Evolutionary conservation across 495 filamentous ascomycete species (phyloP), one percentile per base, ranked within the genome.

Genomic region (Cercophora newfieldiana): DNA sequence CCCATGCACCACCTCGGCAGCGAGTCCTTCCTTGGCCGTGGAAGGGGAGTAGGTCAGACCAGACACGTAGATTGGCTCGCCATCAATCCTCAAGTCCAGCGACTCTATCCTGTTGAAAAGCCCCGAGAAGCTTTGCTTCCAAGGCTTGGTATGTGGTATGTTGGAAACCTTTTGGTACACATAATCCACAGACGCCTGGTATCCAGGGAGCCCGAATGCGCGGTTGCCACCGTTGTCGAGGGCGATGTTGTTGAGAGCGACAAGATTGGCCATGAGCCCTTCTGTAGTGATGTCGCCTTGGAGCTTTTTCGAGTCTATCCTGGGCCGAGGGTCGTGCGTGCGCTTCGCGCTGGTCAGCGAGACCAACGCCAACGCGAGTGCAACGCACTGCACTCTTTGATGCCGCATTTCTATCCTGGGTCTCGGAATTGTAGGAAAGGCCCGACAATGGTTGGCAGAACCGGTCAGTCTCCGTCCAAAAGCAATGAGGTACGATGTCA

Each of bases 201-300:
- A 83, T 19, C 82, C 82, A 0, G 80, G 78, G 22, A 77, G 65
- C 6, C 82, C 82, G 57, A 84, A 84, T 47, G 81, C 82, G 7
- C 82, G 72, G 62, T 82, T 84, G 14, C 78, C 79, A 2, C 79
- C 79, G 63, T 82, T 79, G 2, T 67, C 68, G 16, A 60, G 60
- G 5, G 79, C 81, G 30, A 83, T 82, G n/a, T 72, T 64, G 49
- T 81, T 62, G 0, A 82, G 69, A 7, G 72, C 68, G 21, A 64
- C 58, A 1, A 72, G 58, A 50, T 72, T 68, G 12, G 47, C 19
- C 66, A 59, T 64, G 5, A 72, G 50, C 1, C 25, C 68, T 61
- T 48, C 49, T 6, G 58, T 62, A 1, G 65, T 66, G 51, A 66
- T 56, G 31, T 66, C 65, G 7, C 49, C 49, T 25, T 66, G 65